phyloP scores from a whole-genome alignment of 1,139 yeast species.

The Geotrichum phurueaensis region DNA sequence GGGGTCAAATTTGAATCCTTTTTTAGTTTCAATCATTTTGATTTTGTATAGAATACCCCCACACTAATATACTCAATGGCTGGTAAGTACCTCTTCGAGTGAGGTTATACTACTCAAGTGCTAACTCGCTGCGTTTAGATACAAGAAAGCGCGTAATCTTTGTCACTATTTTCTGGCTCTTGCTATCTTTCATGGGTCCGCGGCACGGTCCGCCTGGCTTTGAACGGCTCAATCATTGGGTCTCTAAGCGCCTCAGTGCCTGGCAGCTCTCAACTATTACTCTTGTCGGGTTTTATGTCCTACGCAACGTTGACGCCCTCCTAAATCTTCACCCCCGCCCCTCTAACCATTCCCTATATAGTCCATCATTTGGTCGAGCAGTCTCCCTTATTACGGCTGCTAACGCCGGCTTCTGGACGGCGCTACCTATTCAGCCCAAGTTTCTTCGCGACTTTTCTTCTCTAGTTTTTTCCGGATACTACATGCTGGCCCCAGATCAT shows the following conservation, averaged over 20 bases:
- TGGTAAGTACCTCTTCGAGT: neutral
- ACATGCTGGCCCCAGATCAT: slow-evolving; percentile 20
- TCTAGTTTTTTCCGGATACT: slow-evolving; percentile 19
- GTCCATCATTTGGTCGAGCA: slow-evolving; percentile 20
- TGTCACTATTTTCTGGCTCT: slow-evolving; percentile 19
- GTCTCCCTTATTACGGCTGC: slow-evolving; percentile 19
- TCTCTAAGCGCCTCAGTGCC: slow-evolving; percentile 18
- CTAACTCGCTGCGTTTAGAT: slow-evolving; percentile 2
- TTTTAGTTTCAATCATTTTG: neutral
- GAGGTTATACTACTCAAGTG: neutral
- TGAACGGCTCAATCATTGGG: slow-evolving; percentile 15
- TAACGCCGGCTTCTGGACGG: slow-evolving; percentile 24
- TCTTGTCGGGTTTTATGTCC: slow-evolving; percentile 20
- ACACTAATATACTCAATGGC: neutral
- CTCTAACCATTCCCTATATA: slow-evolving; percentile 19
- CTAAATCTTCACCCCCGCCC: slow-evolving; percentile 19
- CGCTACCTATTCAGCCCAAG: slow-evolving; percentile 20
- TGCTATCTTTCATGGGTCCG: slow-evolving; percentile 20
- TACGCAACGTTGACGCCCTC: slow-evolving; percentile 21
- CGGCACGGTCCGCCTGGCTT: slow-evolving; percentile 21
- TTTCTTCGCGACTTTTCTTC: slow-evolving; percentile 16
- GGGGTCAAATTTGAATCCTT: too few species aligned
- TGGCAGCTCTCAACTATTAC: slow-evolving; percentile 23
- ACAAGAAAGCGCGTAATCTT: slow-evolving; percentile 17
- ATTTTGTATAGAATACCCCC: neutral